Conservation (phyloP, 2,329 filamentous ascomycete species). For the Botrytis sinoallii region DNA sequence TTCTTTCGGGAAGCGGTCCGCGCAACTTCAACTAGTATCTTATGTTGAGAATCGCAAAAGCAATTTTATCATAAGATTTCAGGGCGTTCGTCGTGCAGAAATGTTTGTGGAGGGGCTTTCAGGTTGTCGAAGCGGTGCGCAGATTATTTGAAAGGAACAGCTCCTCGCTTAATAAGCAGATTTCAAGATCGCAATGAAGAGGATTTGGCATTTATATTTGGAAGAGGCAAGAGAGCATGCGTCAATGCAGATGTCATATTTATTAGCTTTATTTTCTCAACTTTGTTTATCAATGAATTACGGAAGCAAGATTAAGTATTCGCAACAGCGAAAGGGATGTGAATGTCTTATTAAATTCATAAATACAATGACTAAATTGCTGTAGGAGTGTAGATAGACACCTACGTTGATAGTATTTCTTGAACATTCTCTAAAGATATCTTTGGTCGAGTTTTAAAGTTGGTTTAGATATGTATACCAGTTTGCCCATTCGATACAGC, state of each 20-base stretch:
- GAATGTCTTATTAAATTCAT: neutral
- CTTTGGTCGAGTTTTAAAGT: neutral
- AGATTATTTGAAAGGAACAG: constrained; percentile 20
- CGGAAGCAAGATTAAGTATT: neutral
- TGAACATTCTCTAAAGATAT: neutral
- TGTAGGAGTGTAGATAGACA: neutral
- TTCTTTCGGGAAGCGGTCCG: constrained; percentile 11
- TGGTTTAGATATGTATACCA: neutral
- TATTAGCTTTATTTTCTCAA: neutral
- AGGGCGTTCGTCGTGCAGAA: constrained; percentile 6
- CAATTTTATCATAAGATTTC: constrained; percentile 12
- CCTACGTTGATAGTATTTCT: neutral
- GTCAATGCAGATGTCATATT: neutral
- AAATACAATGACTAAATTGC: neutral
- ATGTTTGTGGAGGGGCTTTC: constrained; percentile 16
- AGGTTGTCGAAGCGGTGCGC: constrained; percentile 17
- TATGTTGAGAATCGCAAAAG: constrained; percentile 15
- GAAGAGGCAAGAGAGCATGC: constrained; percentile 18
- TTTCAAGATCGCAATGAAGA: constrained; percentile 11
- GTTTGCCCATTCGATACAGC: neutral
- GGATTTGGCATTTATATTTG: constrained; percentile 4
- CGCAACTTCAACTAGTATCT: constrained; percentile 16
- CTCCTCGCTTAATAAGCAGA: constrained; percentile 18
- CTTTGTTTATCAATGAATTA: neutral
- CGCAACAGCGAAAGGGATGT: neutral